Conservation (phyloP, 495 filamentous ascomycete genomes). For the Astrocystis sublimbata region DNA sequence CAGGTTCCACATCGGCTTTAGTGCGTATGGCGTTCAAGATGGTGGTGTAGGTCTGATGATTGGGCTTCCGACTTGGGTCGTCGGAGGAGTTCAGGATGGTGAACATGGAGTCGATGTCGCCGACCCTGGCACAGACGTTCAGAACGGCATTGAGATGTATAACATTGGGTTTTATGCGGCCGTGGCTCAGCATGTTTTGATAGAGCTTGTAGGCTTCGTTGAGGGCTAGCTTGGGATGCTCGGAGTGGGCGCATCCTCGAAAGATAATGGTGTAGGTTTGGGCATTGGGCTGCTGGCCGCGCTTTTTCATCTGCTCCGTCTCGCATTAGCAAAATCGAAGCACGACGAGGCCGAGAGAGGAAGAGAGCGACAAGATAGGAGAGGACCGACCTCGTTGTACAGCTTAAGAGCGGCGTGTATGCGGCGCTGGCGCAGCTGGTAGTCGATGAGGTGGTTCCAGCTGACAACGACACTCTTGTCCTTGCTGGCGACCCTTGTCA, state of each 20-base stretch:
- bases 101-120: constrained; percentile 75
- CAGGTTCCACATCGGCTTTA: constrained; percentile 16
- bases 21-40: constrained; percentile 70
- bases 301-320: constrained; percentile 85
- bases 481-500: constrained; percentile 68
- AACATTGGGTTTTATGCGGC: constrained; percentile 62
- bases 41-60: constrained; percentile 73
- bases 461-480: constrained; percentile 62
- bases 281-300: constrained; percentile 68
- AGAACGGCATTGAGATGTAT: constrained; percentile 87
- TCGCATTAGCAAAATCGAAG: background rate
- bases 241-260: constrained; percentile 63
- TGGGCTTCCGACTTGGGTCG: constrained; percentile 59
- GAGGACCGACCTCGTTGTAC: constrained; percentile 73
- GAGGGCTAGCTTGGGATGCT: constrained; percentile 54
- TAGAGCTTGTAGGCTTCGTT: constrained; percentile 68
- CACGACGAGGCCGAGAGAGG: background rate
- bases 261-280: constrained; percentile 83
- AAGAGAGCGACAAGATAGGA: background rate
- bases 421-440: constrained; percentile 59
- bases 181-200: constrained; percentile 63
- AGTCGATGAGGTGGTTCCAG: constrained; percentile 85
- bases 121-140: constrained; percentile 68
- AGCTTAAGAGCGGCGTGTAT: constrained; percentile 67
- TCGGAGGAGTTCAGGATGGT: constrained; percentile 67